Base-by-base conservation (phyloP, 2,329 filamentous ascomycete genomes). In the Neonectria sp. region DNA sequence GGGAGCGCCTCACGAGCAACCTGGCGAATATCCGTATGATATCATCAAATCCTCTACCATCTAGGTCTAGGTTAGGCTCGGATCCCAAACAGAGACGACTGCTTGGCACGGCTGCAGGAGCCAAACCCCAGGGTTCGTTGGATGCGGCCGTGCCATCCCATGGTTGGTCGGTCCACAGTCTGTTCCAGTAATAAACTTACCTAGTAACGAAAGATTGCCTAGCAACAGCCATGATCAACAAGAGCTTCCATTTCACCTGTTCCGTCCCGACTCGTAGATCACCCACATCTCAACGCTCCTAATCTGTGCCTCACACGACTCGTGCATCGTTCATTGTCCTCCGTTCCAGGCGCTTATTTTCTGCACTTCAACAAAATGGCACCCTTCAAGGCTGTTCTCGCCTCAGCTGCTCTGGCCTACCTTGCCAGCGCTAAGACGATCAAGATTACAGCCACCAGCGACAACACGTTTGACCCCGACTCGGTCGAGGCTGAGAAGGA, bases 401-500 rank as follows among this genome's bases (percentile, higher is more conserved):
- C 71, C 24, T 72, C 71, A 13, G 69, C 72, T 15, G 68, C 72
- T n/a, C 15, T 79, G 43, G 73, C 71, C 13, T 71, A 53, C 51
- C 56, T 79, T n/a, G 75, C 69, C 48, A 68, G 65, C 37, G 79
- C 79, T 45, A 72, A 79, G 67, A 80, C 74, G 29, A 77, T 81
- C 71, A 77, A 74, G 45, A 77, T 82, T 61, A 80, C 74, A 15
- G 79, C 79, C 33, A 78, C 72, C 53, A 75, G 71, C 52, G 74
- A 76, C 67, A 76, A 77, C 69, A 74, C 69, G 40, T 82, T 83
- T 60, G 73, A 77, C 37, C 80, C 81, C 7, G 73, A 79, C 21
- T 74, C 73, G 21, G 62, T 80, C 64, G 69, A 71, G 13, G 80
- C 81, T 48, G 69, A 76, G 6, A 67, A 76, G 55, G 79, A 77